These are phyloP conservation scores for Scalesia atractyloides DNA, from an alignment of 129 eudicot species.

Conservation along the genomic window DNA sequence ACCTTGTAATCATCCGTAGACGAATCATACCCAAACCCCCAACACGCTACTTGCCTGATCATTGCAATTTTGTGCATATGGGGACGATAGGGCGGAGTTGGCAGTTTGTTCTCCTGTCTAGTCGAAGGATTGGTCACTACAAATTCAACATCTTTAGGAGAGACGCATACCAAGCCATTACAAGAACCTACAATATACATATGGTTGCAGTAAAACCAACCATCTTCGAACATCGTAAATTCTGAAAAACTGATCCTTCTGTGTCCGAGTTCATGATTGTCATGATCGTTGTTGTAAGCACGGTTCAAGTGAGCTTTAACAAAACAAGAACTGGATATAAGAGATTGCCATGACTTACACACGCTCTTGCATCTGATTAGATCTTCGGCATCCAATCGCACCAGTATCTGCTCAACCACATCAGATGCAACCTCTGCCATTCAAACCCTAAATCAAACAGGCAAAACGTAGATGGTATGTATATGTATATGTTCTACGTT, in stretches of 20 bases:
- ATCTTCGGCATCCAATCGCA: background rate
- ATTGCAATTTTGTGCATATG: no score
- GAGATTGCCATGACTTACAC: constrained; percentile 1
- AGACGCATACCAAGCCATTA: background rate
- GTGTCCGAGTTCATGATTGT: background rate
- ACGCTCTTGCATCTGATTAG: background rate
- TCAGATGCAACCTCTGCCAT: background rate
- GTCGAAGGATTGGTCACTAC: background rate
- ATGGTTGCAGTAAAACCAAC: background rate
- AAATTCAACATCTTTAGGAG: background rate
- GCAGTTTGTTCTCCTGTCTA: background rate
- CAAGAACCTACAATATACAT: no score
- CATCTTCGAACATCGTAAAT: no score
- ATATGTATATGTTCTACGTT: no score
- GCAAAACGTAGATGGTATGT: no score
- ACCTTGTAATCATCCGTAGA: background rate
- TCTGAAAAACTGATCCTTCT: background rate
- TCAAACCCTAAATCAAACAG: no score
- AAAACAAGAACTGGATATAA: background rate
- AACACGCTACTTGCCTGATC: background rate
- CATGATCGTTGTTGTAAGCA: background rate
- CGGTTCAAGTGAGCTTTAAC: background rate
- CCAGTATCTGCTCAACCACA: background rate
- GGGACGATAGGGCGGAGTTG: background rate
- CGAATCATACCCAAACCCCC: background rate